Conservation (phyloP, 441 rosid genomes). For the Pelargonium australe region DNA sequence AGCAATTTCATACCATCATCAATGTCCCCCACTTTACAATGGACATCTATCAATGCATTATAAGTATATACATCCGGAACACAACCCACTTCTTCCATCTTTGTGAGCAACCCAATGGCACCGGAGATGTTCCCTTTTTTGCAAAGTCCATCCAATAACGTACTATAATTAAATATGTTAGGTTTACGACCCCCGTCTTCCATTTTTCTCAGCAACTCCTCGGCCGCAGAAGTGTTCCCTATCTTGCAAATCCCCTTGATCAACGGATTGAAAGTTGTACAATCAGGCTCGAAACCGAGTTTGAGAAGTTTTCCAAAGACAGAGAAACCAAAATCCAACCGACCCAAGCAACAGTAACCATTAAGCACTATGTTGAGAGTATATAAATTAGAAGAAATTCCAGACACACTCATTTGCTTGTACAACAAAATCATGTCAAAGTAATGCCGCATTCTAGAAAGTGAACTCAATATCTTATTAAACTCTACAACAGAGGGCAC, state of each 20-base stretch:
- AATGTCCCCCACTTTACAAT: conserved; percentile 13
- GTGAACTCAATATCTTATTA: conserved; percentile 5
- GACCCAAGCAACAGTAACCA: conserved; percentile 14
- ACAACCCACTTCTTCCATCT: conserved; percentile 7
- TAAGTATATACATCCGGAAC: conserved; percentile 10
- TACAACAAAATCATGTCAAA: not conserved
- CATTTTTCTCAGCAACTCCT: not conserved
- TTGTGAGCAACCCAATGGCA: conserved; percentile 8
- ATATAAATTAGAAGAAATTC: conserved; percentile 2
- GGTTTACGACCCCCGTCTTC: not conserved
- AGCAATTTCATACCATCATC: conserved; percentile 1
- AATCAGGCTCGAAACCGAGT: conserved; percentile 13
- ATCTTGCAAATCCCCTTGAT: conserved; percentile 2
- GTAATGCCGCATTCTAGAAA: conserved; percentile 7
- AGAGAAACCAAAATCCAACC: not conserved
- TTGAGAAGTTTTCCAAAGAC: conserved; percentile 10
- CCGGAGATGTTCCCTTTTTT: not conserved
- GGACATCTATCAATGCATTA: not conserved
- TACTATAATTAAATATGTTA: not conserved
- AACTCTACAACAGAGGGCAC: conserved; percentile 12
- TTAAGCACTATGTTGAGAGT: conserved; percentile 15
- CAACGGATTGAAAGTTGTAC: conserved; percentile 4
- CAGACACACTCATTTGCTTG: conserved; percentile 8
- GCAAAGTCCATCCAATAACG: not conserved
- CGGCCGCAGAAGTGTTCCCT: not conserved